phyloP scores from a whole-genome alignment of 2,329 filamentous ascomycete species.

The Davidsoniella virescens region DNA sequence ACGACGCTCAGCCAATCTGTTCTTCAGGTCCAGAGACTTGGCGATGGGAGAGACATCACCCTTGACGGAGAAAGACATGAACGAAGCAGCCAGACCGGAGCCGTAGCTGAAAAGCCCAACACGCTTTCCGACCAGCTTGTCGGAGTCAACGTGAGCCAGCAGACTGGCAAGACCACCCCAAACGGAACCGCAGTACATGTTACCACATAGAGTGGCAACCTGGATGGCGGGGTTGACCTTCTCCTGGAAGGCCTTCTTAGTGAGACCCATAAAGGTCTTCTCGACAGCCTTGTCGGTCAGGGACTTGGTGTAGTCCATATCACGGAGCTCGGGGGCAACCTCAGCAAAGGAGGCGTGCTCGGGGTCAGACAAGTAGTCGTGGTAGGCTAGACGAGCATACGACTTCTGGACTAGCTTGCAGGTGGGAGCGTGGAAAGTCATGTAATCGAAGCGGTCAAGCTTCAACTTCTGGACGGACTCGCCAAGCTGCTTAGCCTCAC shows the following conservation, averaged over 20 bases:
- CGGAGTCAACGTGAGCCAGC: conserved; percentile 45
- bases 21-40: conserved; percentile 53
- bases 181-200: conserved; percentile 55
- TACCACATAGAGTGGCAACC: conserved; percentile 59
- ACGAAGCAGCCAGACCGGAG: conserved; percentile 55
- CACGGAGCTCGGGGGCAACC: conserved; percentile 58
- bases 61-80: conserved; percentile 56
- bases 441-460: conserved; percentile 69
- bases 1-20: conserved; percentile 48
- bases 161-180: conserved; percentile 62
- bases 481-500: conserved; percentile 44
- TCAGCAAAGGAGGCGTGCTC: conserved; percentile 52
- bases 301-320: conserved; percentile 65
- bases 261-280: conserved; percentile 71
- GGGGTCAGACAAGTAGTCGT: conserved; percentile 63
- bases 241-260: conserved; percentile 72
- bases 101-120: conserved; percentile 67
- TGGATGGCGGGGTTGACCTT: conserved; percentile 58
- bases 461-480: conserved; percentile 36
- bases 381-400: conserved; percentile 69
- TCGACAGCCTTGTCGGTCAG: conserved; percentile 68
- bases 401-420: conserved; percentile 82
- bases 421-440: conserved; percentile 69
- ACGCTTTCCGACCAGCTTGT: conserved; percentile 52
- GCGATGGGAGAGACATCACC: conserved; percentile 53